Percentiles rank a stretch among this genome's conserved stretches.
Evolutionary conservation across 371 early-diverging fungal species (phyloP).

Genomic region (Mortierella sp.): DNA sequence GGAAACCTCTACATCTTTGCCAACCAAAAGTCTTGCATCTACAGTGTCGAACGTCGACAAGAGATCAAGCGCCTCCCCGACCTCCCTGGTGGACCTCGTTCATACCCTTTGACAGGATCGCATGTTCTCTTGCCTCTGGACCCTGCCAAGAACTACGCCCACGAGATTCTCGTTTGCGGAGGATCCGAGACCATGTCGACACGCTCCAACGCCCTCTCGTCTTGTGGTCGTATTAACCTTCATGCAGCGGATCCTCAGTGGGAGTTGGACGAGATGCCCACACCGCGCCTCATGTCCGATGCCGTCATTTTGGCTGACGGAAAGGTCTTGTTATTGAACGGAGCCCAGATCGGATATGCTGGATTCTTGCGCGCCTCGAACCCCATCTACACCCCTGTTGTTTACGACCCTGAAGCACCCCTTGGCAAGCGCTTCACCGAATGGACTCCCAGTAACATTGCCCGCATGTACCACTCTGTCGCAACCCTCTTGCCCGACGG

Average conservation of each 20-base stretch:
- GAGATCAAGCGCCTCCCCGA: slow-evolving; percentile 65
- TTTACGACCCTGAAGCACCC: slow-evolving; percentile 68
- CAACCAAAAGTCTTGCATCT: slow-evolving; percentile 69
- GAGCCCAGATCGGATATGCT: slow-evolving; percentile 72
- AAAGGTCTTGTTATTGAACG: slow-evolving; percentile 71
- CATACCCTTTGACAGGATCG: slow-evolving; percentile 74
- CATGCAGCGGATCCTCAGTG: slow-evolving; percentile 63
- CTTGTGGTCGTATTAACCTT: slow-evolving; percentile 71
- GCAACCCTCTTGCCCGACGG: slow-evolving; percentile 73
- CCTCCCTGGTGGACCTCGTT: slow-evolving; percentile 67
- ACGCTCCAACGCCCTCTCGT: slow-evolving; percentile 58
- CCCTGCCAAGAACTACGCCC: slow-evolving; percentile 70
- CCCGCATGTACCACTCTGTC: slow-evolving; percentile 79
- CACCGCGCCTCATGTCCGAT: slow-evolving; percentile 71
- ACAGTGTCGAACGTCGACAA: slow-evolving; percentile 61
- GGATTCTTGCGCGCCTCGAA: slow-evolving; percentile 64
- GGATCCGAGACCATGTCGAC: slow-evolving; percentile 64
- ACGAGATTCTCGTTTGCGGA: slow-evolving; percentile 75
- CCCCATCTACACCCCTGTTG: slow-evolving; percentile 70
- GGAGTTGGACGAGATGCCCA: slow-evolving; percentile 72
- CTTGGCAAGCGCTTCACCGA: slow-evolving; percentile 56
- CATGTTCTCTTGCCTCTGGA: slow-evolving; percentile 72
- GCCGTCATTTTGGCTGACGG: slow-evolving; percentile 74
- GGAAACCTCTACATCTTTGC: slow-evolving; percentile 73
- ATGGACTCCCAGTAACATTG: slow-evolving; percentile 71